Evolutionary conservation across 2,329 filamentous ascomycete species (phyloP), one percentile per base, ranked within the genome.

Genomic region (Neofusicoccum parvum): DNA sequence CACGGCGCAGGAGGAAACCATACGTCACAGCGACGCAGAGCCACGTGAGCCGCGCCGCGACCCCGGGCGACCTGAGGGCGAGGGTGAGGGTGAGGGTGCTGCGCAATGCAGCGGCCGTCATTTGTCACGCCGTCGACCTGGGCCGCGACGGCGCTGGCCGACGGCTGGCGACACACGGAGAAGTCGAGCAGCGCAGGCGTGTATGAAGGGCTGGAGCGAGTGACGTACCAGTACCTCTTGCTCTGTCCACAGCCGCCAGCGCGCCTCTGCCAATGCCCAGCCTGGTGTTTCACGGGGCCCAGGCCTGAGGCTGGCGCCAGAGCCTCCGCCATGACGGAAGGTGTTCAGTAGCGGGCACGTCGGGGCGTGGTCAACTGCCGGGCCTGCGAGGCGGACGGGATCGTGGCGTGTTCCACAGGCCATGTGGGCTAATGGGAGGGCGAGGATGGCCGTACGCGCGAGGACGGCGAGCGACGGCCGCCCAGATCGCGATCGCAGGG

Each of bases 361-460:
- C 11, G 5, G 34, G 9, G 11, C 11, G 11, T 20, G 49, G 34
- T 9, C 32, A 17, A 11, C 36, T 14, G 51, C 34, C 51, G 51
- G 51, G 34, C 6, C 36, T 3, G 51, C 53, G 45, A 59, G 27
- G 27, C 27, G 5, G 27, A 32, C 5, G 27, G 27, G 27, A 32
- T 32, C 27, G 27, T 32, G 53, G 53, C 53, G 37, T 27, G 54
- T 58, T 45, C 56, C 41, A 37, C 17, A 7, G 34, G 20, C 53
- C 53, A 54, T 54, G 51, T 37, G 51, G 51, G 34, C 51, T n/a
- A 59, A 59, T 59, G 39, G 54, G 54, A 36, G 27, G 7, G 54
- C 41, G 54, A 12, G 7, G 3, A 17, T 5, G 27, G 17, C 23
- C 43, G 43, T 17, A 9, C 20, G 9, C 17, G 11, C 10, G 48